A percentile compares a stretch with the other conserved stretches of the same genome.
Evolutionary conservation across 345 rosid species (phyloP).

Genomic region (Xanthoceras sorbifolium): DNA sequence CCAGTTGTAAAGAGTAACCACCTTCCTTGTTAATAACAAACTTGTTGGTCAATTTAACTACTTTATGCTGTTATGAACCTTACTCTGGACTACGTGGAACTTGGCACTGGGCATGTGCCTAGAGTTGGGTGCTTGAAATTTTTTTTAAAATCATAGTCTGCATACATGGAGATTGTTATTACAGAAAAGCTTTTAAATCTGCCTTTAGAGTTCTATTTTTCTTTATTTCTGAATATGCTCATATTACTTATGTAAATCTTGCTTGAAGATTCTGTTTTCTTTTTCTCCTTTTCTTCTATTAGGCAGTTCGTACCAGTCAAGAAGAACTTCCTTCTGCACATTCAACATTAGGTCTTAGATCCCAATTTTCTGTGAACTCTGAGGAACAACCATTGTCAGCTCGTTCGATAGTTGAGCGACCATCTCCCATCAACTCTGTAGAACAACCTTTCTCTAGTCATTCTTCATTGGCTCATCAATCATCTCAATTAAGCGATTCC

Average conservation of each 20-base stretch:
- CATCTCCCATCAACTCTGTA: conserved; percentile 41
- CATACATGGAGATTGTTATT: not conserved
- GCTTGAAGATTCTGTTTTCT: conserved; percentile 17
- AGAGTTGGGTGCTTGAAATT: too few relatives aligned
- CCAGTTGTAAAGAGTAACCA: too few relatives aligned
- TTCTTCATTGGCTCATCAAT: conserved; percentile 33
- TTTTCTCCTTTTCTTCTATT: conserved; percentile 9
- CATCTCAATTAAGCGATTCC: conserved; percentile 37
- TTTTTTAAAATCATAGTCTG: too few relatives aligned
- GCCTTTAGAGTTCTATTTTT: too few relatives aligned
- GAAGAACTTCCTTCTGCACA: conserved; percentile 55
- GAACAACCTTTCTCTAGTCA: conserved; percentile 50
- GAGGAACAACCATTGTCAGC: conserved; percentile 43
- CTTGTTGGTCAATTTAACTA: not conserved
- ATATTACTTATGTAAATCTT: conserved; percentile 17
- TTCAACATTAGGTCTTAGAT: conserved; percentile 41
- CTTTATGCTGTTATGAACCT: not conserved
- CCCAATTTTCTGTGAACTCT: conserved; percentile 33
- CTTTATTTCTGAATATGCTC: too few relatives aligned
- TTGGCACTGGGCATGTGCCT: not conserved
- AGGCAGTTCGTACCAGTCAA: conserved; percentile 64
- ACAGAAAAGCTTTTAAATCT: not conserved
- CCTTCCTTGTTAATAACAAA: too few relatives aligned
- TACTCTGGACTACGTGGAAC: not conserved
- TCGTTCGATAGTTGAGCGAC: conserved; percentile 33